These are phyloP conservation scores for Pythium rishiriense DNA, from an alignment of 352 stramenopile species.

Conservation along the genomic window DNA sequence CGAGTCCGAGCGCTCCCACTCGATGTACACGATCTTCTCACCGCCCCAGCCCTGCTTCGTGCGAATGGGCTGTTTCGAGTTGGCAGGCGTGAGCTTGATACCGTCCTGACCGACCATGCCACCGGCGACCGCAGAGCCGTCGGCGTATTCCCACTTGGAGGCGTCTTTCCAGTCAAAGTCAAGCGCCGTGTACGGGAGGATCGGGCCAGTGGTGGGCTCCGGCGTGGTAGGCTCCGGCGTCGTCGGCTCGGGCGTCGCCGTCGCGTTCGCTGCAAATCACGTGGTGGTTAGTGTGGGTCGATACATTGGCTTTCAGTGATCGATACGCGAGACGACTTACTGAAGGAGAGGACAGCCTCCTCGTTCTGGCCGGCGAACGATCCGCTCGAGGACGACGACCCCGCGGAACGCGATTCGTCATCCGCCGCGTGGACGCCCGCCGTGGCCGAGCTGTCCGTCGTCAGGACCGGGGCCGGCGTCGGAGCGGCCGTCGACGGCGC, in stretches of 20 bases:
- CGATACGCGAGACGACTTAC: conserved; percentile 5
- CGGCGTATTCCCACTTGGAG: conserved; percentile 64
- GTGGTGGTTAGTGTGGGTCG: background rate
- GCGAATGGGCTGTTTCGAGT: conserved; percentile 59
- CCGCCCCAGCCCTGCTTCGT: conserved; percentile 63
- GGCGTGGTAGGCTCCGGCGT: conserved; percentile 4
- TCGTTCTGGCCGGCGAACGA: conserved; percentile 7
- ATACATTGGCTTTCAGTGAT: too few species aligned
- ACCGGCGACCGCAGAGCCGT: conserved; percentile 31
- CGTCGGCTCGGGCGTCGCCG: conserved; percentile 5
- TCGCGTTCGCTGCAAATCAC: background rate
- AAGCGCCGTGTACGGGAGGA: conserved; percentile 47
- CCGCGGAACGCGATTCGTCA: background rate
- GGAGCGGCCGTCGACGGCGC: background rate
- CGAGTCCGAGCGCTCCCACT: conserved; percentile 61
- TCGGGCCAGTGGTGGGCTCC: conserved; percentile 9
- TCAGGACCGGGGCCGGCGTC: background rate
- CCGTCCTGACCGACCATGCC: conserved; percentile 49
- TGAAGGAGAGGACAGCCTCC: conserved; percentile 1
- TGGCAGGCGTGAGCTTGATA: conserved; percentile 55
- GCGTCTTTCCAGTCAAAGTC: conserved; percentile 71
- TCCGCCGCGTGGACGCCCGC: conserved; percentile 9
- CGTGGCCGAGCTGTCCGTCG: background rate
- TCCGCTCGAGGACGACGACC: conserved; percentile 7
- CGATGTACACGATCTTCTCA: conserved; percentile 71